These are phyloP conservation scores for Helichrysum umbraculigerum DNA, from an alignment of 129 eudicot species.

Conservation along the genomic window DNA sequence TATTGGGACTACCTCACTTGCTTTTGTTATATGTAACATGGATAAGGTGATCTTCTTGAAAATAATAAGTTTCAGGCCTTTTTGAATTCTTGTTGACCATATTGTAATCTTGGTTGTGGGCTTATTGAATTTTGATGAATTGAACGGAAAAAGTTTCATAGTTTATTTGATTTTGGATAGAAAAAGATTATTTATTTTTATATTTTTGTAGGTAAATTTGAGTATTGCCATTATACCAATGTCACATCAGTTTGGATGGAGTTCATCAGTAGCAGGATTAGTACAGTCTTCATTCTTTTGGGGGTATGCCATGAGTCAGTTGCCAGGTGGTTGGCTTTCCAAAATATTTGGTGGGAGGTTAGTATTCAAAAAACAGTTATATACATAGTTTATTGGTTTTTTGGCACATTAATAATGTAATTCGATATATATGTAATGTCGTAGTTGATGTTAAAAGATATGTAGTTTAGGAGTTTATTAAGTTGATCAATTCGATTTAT, in stretches of 20 bases:
- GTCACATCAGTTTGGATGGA: conserved; percentile 97
- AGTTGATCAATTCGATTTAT: conserved; percentile 1
- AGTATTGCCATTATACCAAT: conserved; percentile 97
- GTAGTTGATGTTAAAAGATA: conserved; percentile 9
- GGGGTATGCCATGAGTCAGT: conserved; percentile 98
- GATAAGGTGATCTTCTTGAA: conserved; percentile 61
- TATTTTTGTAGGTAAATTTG: conserved; percentile 68
- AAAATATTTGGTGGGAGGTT: conserved; percentile 95
- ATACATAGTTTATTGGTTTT: background rate
- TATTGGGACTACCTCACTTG: conserved; percentile 89
- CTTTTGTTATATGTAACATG: conserved; percentile 95
- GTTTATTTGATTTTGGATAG: background rate
- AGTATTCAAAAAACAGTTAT: conserved; percentile 38
- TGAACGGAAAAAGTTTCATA: background rate
- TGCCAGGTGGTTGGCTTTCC: conserved; percentile 99
- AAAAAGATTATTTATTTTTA: background rate
- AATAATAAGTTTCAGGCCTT: background rate
- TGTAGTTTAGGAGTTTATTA: background rate
- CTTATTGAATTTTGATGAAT: background rate
- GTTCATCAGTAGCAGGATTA: conserved; percentile 88
- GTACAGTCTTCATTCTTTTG: conserved; percentile 98
- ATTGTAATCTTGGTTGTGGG: conserved; percentile 16
- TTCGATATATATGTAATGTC: background rate
- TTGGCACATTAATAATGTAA: background rate
- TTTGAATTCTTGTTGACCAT: conserved; percentile 3